Conservation (phyloP, 1,139 yeast species). For the Debaryomyces nepalensis region DNA sequence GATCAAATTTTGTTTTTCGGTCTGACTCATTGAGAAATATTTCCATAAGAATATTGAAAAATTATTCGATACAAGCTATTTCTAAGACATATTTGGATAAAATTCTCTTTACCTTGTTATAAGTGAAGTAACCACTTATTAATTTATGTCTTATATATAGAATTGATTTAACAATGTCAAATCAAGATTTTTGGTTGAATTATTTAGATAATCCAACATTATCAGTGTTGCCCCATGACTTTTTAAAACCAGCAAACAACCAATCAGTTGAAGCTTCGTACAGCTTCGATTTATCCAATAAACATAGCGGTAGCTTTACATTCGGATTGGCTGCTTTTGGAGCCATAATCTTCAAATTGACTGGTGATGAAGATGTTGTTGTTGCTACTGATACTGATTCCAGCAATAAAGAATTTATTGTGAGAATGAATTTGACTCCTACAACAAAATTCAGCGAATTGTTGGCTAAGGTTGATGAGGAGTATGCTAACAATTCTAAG, state of each 20-base stretch:
- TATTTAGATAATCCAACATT: slow-evolving; percentile 80
- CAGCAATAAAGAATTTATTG: slow-evolving; percentile 52
- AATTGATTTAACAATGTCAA: slow-evolving; percentile 14
- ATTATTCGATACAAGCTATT: slow-evolving; percentile 1
- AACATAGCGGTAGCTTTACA: slow-evolving; percentile 40
- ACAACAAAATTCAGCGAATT: slow-evolving; percentile 58
- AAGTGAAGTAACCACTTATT: not conserved
- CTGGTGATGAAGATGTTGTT: slow-evolving; percentile 95
- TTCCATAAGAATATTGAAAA: slow-evolving; percentile 4
- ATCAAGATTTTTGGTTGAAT: slow-evolving; percentile 61
- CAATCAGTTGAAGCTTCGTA: slow-evolving; percentile 67
- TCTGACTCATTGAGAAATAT: slow-evolving; percentile 9
- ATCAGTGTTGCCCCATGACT: slow-evolving; percentile 88
- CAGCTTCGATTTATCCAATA: slow-evolving; percentile 40
- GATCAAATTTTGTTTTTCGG: slow-evolving; percentile 6
- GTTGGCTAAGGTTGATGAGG: slow-evolving; percentile 45
- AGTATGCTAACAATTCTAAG: slow-evolving; percentile 43
- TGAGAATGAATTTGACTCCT: slow-evolving; percentile 65
- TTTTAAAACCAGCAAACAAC: slow-evolving; percentile 74
- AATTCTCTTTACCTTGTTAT: slow-evolving; percentile 1
- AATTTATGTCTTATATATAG: slow-evolving; percentile 8
- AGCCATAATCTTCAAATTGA: slow-evolving; percentile 72
- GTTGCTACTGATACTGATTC: slow-evolving; percentile 65
- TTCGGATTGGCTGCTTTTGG: slow-evolving; percentile 72
- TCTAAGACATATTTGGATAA: not conserved